These are phyloP conservation scores for Ogataea henricii DNA, from an alignment of 805 yeast species.

Conservation along the genomic window DNA sequence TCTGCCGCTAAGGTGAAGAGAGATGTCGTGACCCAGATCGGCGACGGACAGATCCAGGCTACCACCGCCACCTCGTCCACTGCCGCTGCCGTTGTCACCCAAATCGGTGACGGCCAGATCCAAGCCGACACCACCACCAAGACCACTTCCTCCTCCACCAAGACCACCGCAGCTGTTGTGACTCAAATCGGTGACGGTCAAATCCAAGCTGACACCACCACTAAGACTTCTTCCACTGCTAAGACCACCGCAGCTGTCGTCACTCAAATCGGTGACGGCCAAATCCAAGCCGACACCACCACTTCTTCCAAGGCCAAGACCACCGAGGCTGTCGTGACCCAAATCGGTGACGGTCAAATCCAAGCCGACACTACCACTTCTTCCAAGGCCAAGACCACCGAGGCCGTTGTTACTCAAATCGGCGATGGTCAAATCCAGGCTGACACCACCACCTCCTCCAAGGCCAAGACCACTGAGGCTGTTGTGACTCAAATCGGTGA, in stretches of 20 bases:
- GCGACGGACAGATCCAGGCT: constrained; percentile 46
- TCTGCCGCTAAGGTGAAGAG: constrained; percentile 34
- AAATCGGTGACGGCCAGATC: constrained; percentile 50
- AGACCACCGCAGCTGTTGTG: constrained; percentile 40
- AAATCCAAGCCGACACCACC: constrained; percentile 38
- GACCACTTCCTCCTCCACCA: constrained; percentile 18
- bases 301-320: constrained; percentile 14
- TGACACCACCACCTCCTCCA: constrained; percentile 11
- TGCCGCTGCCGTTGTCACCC: constrained; percentile 38
- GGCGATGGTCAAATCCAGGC: constrained; percentile 34
- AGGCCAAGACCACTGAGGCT: constrained; percentile 39
- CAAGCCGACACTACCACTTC: constrained; percentile 35
- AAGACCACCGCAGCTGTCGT: constrained; percentile 26
- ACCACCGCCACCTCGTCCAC: constrained; percentile 29
- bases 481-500: constrained; percentile 44
- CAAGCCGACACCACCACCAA: constrained; percentile 42
- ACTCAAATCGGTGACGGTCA: constrained; percentile 50
- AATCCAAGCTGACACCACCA: constrained; percentile 42
- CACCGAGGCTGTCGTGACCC: constrained; percentile 37
- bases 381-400: constrained; percentile 33
- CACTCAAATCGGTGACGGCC: constrained; percentile 34
- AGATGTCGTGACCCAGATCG: constrained; percentile 43
- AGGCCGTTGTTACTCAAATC: constrained; percentile 26
- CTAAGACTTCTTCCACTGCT: constrained; percentile 22
- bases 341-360: constrained; percentile 23